Base-by-base conservation (phyloP, 208 protist species). In the Trypanosomatidae sp. region DNA sequence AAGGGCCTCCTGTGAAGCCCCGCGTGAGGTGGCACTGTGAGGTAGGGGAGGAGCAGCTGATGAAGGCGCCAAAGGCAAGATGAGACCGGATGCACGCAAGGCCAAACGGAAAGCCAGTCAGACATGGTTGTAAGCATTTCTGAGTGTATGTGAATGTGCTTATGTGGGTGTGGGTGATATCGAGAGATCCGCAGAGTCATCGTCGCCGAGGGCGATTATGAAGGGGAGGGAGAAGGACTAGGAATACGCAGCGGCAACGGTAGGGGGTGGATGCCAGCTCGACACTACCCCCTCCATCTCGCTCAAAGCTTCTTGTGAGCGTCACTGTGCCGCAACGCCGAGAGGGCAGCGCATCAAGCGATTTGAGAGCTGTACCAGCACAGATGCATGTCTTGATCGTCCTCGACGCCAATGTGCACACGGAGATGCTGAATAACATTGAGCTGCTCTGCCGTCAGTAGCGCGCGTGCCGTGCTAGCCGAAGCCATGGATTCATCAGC, bases 311-410 rank as follows among this genome's bases (percentile, higher is more conserved):
- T 62, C 28, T 12, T 62, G 58, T 41, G 58, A 62, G 58, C 58
- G 28, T 22, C 58, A 62, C 58, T 22, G 33, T 12, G 36, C 3
- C 39, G 9, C 17, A 33, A 15, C 46, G 19, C 1, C 10, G 47
- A 39, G n/a, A 28, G 30, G 19, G 60, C 19, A 39, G 44, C n/a
- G 15, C 33, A 10, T 86, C 83, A 95, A 41, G 84, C 79, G 46
- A 95, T 87, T 36, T 71, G 53, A 25, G 74, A 62, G 70, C 87
- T 92, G 76, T 84, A 84, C 90, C 90, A 95, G 66, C 83, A 95
- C 52, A 91, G 62, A 65, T 95, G 90, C 22, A 77, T 33, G 53
- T 72, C 68, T 10, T 12, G 46, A 56, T 92, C 80, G 58, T 81
- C 78, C 30, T n/a, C 69, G 0, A 91, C 71, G 13, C 69, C 75